A percentile compares a stretch with the other conserved stretches of the same genome.
Conservation (phyloP, 2,329 filamentous ascomycete species). For the Alternaria infectoria region DNA sequence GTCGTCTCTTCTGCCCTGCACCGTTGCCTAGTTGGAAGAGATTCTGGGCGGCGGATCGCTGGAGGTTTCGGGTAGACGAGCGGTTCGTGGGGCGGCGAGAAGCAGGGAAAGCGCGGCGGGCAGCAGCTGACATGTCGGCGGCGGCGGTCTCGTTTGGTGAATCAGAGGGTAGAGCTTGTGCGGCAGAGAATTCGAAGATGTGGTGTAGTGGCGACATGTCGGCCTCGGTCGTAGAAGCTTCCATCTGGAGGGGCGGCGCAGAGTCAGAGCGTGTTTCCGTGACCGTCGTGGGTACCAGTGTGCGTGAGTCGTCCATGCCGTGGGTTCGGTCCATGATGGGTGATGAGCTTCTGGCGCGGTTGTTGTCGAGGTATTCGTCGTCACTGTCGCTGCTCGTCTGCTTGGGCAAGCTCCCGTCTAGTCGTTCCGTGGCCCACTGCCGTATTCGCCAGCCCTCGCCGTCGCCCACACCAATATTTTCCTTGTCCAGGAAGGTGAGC, state of each 20-base stretch:
- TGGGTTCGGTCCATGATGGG: conserved; percentile 62
- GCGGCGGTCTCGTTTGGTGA: conserved; percentile 43
- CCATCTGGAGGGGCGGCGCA: conserved; percentile 48
- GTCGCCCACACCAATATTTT: conserved; percentile 77
- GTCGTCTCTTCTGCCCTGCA: conserved; percentile 74
- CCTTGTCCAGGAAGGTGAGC: conserved; percentile 81
- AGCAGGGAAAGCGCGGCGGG: conserved; percentile 41
- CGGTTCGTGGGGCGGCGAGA: conserved; percentile 48
- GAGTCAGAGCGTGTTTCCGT: conserved; percentile 35
- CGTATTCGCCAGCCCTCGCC: conserved; percentile 75
- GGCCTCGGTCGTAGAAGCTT: conserved; percentile 36
- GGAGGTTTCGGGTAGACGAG: conserved; percentile 35
- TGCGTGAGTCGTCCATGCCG: conserved; percentile 50
- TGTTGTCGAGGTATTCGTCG: conserved; percentile 68
- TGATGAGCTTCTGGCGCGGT: conserved; percentile 65
- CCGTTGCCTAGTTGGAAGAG: conserved; percentile 63
- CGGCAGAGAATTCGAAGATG: conserved; percentile 72
- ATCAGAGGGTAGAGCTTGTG: conserved; percentile 63
- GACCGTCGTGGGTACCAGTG: conserved; percentile 26
- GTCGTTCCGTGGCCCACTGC: conserved; percentile 72
- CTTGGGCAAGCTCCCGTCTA: conserved; percentile 66
- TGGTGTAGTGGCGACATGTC: conserved; percentile 40
- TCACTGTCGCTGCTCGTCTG: conserved; percentile 68
- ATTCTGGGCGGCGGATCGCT: conserved; percentile 42
- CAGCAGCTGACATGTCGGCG: conserved; percentile 35